Evolutionary conservation across 225 moss, liverwort and hornwort species (phyloP).

Genomic region (Bryum argenteum): DNA sequence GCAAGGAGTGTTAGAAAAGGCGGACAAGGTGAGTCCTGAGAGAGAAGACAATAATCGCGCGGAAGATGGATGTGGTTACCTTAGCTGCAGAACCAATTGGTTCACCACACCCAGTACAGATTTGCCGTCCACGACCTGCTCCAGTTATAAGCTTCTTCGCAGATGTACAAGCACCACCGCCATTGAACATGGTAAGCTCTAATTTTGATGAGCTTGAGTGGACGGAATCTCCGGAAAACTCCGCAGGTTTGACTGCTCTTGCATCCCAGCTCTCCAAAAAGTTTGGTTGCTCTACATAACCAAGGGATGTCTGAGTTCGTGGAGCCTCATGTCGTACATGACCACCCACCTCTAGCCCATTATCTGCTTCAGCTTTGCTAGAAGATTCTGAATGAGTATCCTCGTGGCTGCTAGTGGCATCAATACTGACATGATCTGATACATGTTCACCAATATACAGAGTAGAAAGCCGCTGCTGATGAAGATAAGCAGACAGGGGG

Average conservation of each 20-base stretch:
- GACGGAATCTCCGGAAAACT: slow-evolving; percentile 69
- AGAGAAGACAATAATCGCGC: not conserved
- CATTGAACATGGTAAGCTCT: slow-evolving; percentile 61
- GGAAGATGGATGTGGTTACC: slow-evolving; percentile 29
- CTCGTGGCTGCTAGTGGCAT: slow-evolving; percentile 87
- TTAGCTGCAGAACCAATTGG: slow-evolving; percentile 75
- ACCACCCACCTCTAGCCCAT: slow-evolving; percentile 57
- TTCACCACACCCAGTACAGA: slow-evolving; percentile 69
- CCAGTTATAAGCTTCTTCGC: slow-evolving; percentile 59
- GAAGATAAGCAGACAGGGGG: slow-evolving; percentile 85
- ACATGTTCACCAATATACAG: slow-evolving; percentile 63
- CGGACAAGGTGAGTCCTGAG: slow-evolving; percentile 5
- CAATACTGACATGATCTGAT: slow-evolving; percentile 82
- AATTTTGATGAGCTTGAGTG: slow-evolving; percentile 70
- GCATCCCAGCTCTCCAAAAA: slow-evolving; percentile 69
- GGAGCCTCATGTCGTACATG: slow-evolving; percentile 46
- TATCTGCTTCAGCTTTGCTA: slow-evolving; percentile 75
- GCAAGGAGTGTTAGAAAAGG: slow-evolving; percentile 31
- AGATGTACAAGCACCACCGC: slow-evolving; percentile 50
- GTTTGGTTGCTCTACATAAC: slow-evolving; percentile 58
- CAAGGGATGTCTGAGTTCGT: slow-evolving; percentile 58
- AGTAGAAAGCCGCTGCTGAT: slow-evolving; percentile 84
- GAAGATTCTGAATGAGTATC: slow-evolving; percentile 92
- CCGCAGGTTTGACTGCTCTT: slow-evolving; percentile 61
- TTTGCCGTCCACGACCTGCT: slow-evolving; percentile 70